Percentiles rank a stretch among this genome's conserved stretches.
These are phyloP conservation scores for Zalaria obscura DNA, from an alignment of 2,329 filamentous ascomycete genomes.

Conservation along the genomic window DNA sequence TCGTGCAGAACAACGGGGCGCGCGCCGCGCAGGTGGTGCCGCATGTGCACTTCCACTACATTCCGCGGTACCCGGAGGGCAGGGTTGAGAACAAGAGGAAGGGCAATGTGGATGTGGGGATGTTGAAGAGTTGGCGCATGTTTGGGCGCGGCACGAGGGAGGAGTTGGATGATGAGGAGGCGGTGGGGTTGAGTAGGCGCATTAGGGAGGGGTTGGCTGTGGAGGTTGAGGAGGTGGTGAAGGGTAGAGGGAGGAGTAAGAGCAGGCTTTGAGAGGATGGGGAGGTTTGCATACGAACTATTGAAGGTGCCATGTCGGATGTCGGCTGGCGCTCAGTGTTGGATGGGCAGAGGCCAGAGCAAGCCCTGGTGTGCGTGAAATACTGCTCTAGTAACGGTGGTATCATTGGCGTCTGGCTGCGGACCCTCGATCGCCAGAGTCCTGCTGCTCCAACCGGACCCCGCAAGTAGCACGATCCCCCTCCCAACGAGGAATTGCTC, in stretches of 20 bases:
- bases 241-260: background rate
- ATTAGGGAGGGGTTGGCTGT: constrained; percentile 24
- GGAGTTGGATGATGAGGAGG: constrained; percentile 67
- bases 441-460: too few relatives aligned
- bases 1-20: constrained; percentile 87
- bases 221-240: constrained; percentile 16
- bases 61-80: constrained; percentile 53
- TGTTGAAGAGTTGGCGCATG: constrained; percentile 59
- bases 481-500: too few relatives aligned
- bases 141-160: constrained; percentile 61
- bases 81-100: constrained; percentile 37
- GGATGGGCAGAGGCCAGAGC: too few relatives aligned
- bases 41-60: constrained; percentile 90
- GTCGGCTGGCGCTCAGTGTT: too few relatives aligned
- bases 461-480: too few relatives aligned
- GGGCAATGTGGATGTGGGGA: constrained; percentile 27
- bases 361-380: too few relatives aligned
- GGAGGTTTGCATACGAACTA: too few relatives aligned
- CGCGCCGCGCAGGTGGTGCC: constrained; percentile 84
- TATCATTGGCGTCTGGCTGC: too few relatives aligned
- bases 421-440: too few relatives aligned
- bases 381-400: too few relatives aligned
- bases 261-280: background rate
- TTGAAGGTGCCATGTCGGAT: too few relatives aligned
- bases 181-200: constrained; percentile 40